Conservation (phyloP, 2,329 filamentous ascomycete genomes). For the Raffaelea arxii region DNA sequence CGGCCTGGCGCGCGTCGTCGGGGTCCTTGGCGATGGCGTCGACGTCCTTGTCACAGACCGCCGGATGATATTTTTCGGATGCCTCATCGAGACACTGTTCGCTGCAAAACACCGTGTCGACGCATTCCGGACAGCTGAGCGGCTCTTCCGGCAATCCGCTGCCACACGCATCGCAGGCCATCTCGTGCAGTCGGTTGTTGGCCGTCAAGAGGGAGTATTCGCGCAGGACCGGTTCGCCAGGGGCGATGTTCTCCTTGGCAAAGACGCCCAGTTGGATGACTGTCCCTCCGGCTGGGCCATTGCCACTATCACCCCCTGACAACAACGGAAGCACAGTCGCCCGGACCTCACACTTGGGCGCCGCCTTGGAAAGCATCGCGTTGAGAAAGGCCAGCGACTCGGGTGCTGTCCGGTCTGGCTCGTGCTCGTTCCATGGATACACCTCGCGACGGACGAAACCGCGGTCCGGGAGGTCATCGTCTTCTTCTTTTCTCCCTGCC, state of each 20-base stretch:
- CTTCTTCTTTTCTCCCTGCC: conserved; percentile 14
- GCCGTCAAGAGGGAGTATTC: conserved; percentile 84
- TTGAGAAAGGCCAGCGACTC: conserved; percentile 67
- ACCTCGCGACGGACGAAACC: conserved; percentile 60
- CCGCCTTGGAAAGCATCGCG: conserved; percentile 53
- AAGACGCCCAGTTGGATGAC: conserved; percentile 83
- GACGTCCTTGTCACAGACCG: conserved; percentile 56
- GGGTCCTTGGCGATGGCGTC: conserved; percentile 57
- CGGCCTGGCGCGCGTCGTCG: conserved; percentile 47
- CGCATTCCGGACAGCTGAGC: conserved; percentile 50
- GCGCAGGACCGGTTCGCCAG: conserved; percentile 66
- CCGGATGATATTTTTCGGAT: conserved; percentile 50
- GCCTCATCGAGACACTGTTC: conserved; percentile 49
- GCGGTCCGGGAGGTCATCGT: conserved; percentile 51
- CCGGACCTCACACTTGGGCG: conserved; percentile 73
- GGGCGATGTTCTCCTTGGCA: conserved; percentile 67
- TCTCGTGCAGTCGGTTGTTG: conserved; percentile 78
- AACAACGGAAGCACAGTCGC: conserved; percentile 68
- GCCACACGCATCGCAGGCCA: conserved; percentile 84
- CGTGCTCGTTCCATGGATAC: conserved; percentile 60
- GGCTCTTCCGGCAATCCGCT: conserved; percentile 53
- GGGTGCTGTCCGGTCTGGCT: conserved; percentile 60
- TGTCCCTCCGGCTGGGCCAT: conserved; percentile 31
- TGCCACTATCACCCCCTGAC: too few species aligned
- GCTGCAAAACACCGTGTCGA: conserved; percentile 58